phyloP scores from a whole-genome alignment of 305 asterid species.

The Petunia hybrid region DNA sequence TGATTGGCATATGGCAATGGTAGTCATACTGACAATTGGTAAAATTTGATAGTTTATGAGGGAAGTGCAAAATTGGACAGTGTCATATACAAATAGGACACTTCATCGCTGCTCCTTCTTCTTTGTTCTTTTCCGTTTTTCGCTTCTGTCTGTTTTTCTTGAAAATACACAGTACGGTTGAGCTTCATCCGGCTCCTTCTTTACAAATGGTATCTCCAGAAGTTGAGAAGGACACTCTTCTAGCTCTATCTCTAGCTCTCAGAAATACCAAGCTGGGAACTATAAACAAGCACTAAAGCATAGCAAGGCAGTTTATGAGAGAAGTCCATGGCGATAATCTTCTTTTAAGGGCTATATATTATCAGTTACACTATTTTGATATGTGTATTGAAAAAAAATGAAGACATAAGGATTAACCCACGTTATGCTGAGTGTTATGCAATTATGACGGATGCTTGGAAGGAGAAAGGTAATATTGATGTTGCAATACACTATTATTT shows the following conservation, averaged over 20 bases:
- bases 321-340: constrained; percentile 90
- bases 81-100: too few relatives aligned
- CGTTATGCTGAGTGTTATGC: constrained; percentile 99
- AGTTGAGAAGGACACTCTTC: too few relatives aligned
- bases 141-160: too few relatives aligned
- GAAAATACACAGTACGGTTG: too few relatives aligned
- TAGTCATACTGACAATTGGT: too few relatives aligned
- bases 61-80: too few relatives aligned
- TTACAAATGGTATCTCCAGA: too few relatives aligned
- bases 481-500: constrained; percentile 93
- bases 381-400: constrained; percentile 90
- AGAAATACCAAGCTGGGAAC: constrained; percentile 85
- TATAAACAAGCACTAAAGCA: constrained; percentile 91
- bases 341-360: constrained; percentile 86
- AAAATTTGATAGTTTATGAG: too few relatives aligned
- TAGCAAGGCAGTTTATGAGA: constrained; percentile 84
- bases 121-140: too few relatives aligned
- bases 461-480: constrained; percentile 98
- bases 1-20: too few relatives aligned
- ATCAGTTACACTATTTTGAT: constrained; percentile 95
- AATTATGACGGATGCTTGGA: constrained; percentile 98
- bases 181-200: too few relatives aligned
- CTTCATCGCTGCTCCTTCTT: too few relatives aligned
- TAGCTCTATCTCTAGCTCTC: constrained; percentile 94
- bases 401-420: constrained; percentile 88